A percentile compares a stretch with the other conserved stretches of the same genome.
Conservation (phyloP, 2,329 filamentous ascomycete species). For the Thermothelomyces thermophilus region DNA sequence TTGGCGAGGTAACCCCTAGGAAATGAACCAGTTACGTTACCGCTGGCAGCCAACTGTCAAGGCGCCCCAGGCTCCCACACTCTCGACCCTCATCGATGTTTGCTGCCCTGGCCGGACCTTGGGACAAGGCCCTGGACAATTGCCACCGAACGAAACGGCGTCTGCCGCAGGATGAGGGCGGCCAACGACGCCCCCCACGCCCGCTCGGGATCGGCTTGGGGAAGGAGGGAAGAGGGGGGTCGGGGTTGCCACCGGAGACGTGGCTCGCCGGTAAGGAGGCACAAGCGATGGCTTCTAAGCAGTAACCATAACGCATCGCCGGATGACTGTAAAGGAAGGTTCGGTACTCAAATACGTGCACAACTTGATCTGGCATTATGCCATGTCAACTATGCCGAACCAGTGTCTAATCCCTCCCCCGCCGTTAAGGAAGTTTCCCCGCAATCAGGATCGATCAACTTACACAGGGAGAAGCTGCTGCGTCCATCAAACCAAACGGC, state of each 20-base stretch:
- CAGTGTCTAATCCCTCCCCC: not conserved
- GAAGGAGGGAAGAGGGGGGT: too few species aligned
- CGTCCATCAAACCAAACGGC: not conserved
- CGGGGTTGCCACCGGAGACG: too few species aligned
- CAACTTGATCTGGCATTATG: too few species aligned
- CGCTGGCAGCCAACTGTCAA: constrained; percentile 8
- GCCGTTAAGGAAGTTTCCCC: constrained; percentile 4
- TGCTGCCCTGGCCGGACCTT: not conserved
- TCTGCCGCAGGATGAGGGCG: not conserved
- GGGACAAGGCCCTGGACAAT: not conserved
- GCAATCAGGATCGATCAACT: not conserved
- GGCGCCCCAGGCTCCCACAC: constrained; percentile 1
- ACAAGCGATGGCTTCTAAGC: too few species aligned
- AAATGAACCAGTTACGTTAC: too few species aligned
- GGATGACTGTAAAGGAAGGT: not conserved
- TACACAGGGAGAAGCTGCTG: not conserved
- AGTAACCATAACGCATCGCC: too few species aligned
- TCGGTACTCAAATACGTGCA: too few species aligned
- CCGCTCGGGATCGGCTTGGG: constrained; percentile 12
- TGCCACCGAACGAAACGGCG: constrained; percentile 2
- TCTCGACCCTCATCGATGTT: not conserved
- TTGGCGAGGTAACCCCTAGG: too few species aligned
- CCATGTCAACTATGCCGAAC: too few species aligned
- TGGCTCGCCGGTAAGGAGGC: too few species aligned
- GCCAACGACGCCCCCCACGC: constrained; percentile 1